Evolutionary conservation across 1,139 yeast genomes (phyloP).

Genomic region (Starmera stellimalicola): DNA sequence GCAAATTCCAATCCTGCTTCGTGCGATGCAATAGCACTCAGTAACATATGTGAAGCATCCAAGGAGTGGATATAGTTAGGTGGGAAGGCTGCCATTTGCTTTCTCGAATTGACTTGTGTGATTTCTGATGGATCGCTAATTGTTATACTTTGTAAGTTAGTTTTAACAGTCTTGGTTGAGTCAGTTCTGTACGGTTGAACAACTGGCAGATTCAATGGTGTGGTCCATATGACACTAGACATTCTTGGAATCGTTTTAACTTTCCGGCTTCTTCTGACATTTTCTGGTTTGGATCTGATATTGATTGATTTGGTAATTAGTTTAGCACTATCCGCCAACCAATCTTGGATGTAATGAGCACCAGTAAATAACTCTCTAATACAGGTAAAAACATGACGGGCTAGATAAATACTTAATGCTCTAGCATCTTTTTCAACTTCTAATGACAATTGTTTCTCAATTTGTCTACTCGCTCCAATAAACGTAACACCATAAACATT

Average conservation of each 20-base stretch:
- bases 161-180: constrained; percentile 53
- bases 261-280: constrained; percentile 17
- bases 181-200: constrained; percentile 88
- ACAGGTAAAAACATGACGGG: constrained; percentile 72
- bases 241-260: constrained; percentile 22
- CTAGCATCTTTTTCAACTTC: constrained; percentile 29
- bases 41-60: constrained; percentile 94
- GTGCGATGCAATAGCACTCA: constrained; percentile 81
- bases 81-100: constrained; percentile 90
- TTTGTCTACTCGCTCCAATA: constrained; percentile 88
- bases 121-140: constrained; percentile 79
- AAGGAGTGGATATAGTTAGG: constrained; percentile 93
- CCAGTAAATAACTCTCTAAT: constrained; percentile 82
- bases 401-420: constrained; percentile 53
- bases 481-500: constrained; percentile 96
- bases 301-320: constrained; percentile 73
- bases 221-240: constrained; percentile 95
- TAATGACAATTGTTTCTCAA: constrained; percentile 52
- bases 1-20: constrained; percentile 68
- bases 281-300: constrained; percentile 37
- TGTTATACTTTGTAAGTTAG: constrained; percentile 76
- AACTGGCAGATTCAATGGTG: constrained; percentile 87
- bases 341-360: constrained; percentile 92
- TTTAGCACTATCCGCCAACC: constrained; percentile 85
- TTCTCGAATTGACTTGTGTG: constrained; percentile 76